A percentile compares a stretch with the other conserved stretches of the same genome.
phyloP scores from a whole-genome alignment of 2,329 filamentous ascomycete genomes.

The Amphichorda felina region DNA sequence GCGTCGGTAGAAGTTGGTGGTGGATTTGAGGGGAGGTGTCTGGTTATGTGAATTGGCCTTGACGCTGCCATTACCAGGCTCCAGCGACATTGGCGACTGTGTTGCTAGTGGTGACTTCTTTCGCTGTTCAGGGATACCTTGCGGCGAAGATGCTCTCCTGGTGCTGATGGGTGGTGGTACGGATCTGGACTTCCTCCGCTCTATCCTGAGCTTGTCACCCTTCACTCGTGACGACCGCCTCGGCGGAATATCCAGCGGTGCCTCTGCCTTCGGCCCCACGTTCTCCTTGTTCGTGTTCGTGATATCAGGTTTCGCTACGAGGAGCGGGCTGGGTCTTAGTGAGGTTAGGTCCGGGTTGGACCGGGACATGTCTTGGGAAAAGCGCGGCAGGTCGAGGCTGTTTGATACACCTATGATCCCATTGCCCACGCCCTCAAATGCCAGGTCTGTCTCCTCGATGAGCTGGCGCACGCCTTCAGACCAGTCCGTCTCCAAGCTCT shows the following conservation, averaged over 20 bases:
- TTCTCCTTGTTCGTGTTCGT: not conserved
- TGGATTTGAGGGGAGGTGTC: not conserved
- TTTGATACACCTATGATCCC: no score
- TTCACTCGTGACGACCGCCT: not conserved
- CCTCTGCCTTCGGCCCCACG: not conserved
- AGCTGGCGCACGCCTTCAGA: constrained; percentile 4
- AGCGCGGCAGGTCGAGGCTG: not conserved
- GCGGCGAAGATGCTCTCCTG: constrained; percentile 1
- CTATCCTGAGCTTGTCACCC: not conserved
- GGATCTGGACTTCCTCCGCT: constrained; percentile 3
- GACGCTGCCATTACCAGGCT: not conserved
- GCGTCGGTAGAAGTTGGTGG: not conserved
- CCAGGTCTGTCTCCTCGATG: constrained; percentile 5
- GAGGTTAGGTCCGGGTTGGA: constrained; percentile 1
- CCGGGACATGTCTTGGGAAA: constrained; percentile 1
- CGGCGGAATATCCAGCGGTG: not conserved
- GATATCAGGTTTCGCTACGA: not conserved
- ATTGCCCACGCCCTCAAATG: constrained; percentile 4
- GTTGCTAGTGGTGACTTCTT: no score
- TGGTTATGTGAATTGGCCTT: not conserved
- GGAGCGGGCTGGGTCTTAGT: not conserved
- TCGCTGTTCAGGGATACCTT: not conserved
- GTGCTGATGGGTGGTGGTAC: constrained; percentile 2
- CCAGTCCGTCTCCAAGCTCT: not conserved
- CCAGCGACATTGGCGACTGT: no score